Percentiles rank a stretch among this genome's conserved stretches.
Evolutionary conservation across 805 yeast genomes (phyloP).

Genomic region (Spathaspora hagerdaliae): DNA sequence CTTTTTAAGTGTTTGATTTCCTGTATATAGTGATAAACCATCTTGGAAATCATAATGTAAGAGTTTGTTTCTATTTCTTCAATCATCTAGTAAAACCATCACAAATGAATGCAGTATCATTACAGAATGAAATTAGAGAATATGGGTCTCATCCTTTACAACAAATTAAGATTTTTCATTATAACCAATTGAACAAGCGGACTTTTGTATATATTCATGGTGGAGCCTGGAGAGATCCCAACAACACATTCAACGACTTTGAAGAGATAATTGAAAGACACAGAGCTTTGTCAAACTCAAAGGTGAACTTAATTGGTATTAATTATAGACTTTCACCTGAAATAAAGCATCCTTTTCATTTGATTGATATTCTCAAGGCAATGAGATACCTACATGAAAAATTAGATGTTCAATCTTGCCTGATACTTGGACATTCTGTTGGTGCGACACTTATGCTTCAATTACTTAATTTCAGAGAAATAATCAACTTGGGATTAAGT

Average conservation of each 20-base stretch:
- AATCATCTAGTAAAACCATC: no score
- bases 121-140: neutral
- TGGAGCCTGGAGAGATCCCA: constrained; percentile 82
- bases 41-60: no score
- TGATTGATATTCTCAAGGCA: constrained; percentile 51
- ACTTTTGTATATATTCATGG: constrained; percentile 70
- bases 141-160: constrained; percentile 36
- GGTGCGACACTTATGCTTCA: constrained; percentile 71
- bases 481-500: constrained; percentile 13
- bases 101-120: no score
- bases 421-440: constrained; percentile 69
- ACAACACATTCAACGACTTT: constrained; percentile 57
- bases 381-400: constrained; percentile 25
- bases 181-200: constrained; percentile 7
- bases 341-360: constrained; percentile 57
- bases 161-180: constrained; percentile 22
- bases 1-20: neutral
- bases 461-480: constrained; percentile 26
- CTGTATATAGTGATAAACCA: neutral
- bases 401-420: constrained; percentile 11
- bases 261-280: constrained; percentile 16
- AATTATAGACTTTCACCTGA: constrained; percentile 70
- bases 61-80: no score
- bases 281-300: constrained; percentile 2
- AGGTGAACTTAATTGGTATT: constrained; percentile 23